These are phyloP conservation scores for Xylariomycetidae sp. DNA, from an alignment of 2,329 filamentous ascomycete genomes.

Conservation along the genomic window DNA sequence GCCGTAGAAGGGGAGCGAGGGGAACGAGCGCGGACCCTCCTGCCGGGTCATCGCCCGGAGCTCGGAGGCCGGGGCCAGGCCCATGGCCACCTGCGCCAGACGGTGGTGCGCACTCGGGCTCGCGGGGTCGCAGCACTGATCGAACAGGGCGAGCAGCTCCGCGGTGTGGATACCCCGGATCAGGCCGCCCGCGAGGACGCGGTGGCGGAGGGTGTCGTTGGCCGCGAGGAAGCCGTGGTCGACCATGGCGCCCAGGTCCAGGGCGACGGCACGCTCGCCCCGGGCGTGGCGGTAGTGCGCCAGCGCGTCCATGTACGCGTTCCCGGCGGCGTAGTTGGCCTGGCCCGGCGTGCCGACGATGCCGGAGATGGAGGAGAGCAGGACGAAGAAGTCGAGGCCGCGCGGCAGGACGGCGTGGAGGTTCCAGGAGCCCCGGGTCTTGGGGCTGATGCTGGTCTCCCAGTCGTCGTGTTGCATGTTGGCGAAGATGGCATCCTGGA, in stretches of 20 bases:
- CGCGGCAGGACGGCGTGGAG: background rate
- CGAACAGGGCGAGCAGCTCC: background rate
- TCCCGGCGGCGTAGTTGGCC: slow-evolving; percentile 1
- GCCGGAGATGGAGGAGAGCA: slow-evolving; percentile 1
- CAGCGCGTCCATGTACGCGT: slow-evolving; percentile 1
- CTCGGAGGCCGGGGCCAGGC: background rate
- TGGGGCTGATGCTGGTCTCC: background rate
- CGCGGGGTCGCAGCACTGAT: background rate
- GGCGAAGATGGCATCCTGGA: background rate
- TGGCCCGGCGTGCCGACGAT: background rate
- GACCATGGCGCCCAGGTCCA: background rate
- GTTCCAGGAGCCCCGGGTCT: slow-evolving; percentile 1
- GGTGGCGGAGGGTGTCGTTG: background rate
- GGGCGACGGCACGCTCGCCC: background rate
- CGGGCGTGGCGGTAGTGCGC: background rate
- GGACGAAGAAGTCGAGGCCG: slow-evolving; percentile 1
- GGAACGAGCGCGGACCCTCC: too few relatives aligned
- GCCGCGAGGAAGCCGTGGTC: background rate
- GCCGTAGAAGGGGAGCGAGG: too few relatives aligned
- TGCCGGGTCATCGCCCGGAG: background rate
- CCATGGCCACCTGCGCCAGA: background rate
- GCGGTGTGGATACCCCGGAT: background rate
- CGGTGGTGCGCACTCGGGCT: background rate
- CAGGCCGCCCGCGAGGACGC: background rate
- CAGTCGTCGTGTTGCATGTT: background rate